A percentile compares a stretch with the other conserved stretches of the same genome.
Evolutionary conservation across 805 yeast species (phyloP).

Genomic region (Priceomyces haplophilus): DNA sequence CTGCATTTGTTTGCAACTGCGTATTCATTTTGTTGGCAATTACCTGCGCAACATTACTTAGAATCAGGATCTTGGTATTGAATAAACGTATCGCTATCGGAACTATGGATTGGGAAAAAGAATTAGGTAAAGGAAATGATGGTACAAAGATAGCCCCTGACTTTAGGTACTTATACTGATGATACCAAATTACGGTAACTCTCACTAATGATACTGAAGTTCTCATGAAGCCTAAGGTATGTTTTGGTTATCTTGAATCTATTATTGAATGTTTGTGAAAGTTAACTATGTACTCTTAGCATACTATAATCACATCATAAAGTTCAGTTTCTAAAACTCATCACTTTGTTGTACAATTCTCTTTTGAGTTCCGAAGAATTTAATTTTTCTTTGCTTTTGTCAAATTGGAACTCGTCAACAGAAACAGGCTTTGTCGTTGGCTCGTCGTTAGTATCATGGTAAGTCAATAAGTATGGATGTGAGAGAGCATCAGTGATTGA

Average conservation of each 20-base stretch:
- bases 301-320: not conserved
- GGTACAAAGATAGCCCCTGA: conserved; percentile 41
- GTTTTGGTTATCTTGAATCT: too few species aligned
- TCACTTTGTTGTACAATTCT: conserved; percentile 72
- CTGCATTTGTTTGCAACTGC: conserved; percentile 48
- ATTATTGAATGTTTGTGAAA: not conserved
- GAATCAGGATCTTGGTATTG: conserved; percentile 34
- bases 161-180: conserved; percentile 38
- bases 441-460: conserved; percentile 53
- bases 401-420: conserved; percentile 27
- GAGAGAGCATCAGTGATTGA: conserved; percentile 83
- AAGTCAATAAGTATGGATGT: conserved; percentile 83
- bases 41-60: conserved; percentile 34
- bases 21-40: conserved; percentile 44
- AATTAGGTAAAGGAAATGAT: conserved; percentile 46
- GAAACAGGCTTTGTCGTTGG: conserved; percentile 24
- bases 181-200: too few species aligned
- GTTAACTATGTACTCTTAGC: not conserved
- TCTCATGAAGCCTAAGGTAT: too few species aligned
- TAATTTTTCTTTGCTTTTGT: conserved; percentile 65
- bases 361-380: conserved; percentile 67
- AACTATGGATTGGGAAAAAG: conserved; percentile 49
- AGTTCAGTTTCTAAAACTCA: conserved; percentile 26
- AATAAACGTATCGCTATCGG: conserved; percentile 44
- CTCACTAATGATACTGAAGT: too few species aligned